Conservation (phyloP, 2,329 filamentous ascomycete genomes). For the Aureobasidium sp. region DNA sequence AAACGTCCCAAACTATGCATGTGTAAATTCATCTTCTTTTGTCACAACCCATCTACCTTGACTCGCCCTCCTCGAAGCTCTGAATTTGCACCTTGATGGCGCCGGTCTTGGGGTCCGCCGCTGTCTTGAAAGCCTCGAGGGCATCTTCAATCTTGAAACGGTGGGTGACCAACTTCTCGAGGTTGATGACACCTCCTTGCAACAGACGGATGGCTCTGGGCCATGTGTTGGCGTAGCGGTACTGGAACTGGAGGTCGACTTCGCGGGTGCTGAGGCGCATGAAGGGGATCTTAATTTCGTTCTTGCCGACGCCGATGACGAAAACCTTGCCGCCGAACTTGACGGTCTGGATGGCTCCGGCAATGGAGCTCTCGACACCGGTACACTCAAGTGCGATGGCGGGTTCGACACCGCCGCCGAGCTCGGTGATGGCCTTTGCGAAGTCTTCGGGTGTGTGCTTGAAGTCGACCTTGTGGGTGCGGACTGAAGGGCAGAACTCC, state of each 20-base stretch:
- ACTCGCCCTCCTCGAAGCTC: slow-evolving; percentile 44
- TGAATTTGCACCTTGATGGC: slow-evolving; percentile 98
- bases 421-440: slow-evolving; percentile 59
- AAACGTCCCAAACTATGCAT: neutral
- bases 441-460: slow-evolving; percentile 60
- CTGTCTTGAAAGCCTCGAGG: slow-evolving; percentile 81
- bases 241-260: slow-evolving; percentile 93
- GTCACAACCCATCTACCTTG: neutral
- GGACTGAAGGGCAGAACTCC: slow-evolving; percentile 69
- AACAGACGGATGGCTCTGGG: slow-evolving; percentile 84
- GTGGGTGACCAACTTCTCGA: slow-evolving; percentile 81
- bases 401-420: slow-evolving; percentile 74
- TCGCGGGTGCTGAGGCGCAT: slow-evolving; percentile 88
- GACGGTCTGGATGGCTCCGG: slow-evolving; percentile 76
- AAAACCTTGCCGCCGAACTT: slow-evolving; percentile 98
- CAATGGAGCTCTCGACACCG: slow-evolving; percentile 83
- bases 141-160: slow-evolving; percentile 80
- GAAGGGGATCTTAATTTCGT: slow-evolving; percentile 92
- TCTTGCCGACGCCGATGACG: slow-evolving; percentile 89
- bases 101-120: slow-evolving; percentile 78
- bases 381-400: slow-evolving; percentile 85
- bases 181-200: slow-evolving; percentile 73
- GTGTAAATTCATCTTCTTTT: neutral
- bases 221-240: slow-evolving; percentile 95
- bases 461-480: slow-evolving; percentile 71